Evolutionary conservation across 2,329 filamentous ascomycete species (phyloP), one percentile per base, ranked within the genome.

Genomic region (Tolypocladium tundrense): DNA sequence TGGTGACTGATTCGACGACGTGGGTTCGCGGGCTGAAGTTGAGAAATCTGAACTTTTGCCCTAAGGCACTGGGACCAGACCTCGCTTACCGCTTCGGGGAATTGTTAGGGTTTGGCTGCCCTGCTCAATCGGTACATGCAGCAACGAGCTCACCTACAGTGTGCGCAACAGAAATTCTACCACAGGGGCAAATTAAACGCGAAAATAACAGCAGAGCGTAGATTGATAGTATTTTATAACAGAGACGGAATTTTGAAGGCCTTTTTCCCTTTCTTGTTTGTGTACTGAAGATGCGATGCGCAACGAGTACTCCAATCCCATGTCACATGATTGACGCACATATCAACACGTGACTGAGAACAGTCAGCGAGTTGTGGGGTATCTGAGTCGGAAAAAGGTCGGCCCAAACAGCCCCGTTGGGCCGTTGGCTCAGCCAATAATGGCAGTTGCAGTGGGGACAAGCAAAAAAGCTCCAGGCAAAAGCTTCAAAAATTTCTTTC

Each of bases 1-100:
- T 75, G 73, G 74, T 78, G 78, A 78, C 75, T 77, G 76, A 74
- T 75, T 79, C 79, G 77, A 74, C 75, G 75, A 75, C 74, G 76
- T 78, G 73, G 71, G 72, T 74, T 73, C 71, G 73, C 72, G 71
- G 72, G 72, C 72, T 77, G 74, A 67, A 70, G 69, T 72, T 72
- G 72, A 73, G 71, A 75, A 74, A 73, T 75, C 72, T 70, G 74
- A 78, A 77, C 71, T 75, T 74, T 73, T 74, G 68, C 69, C 69
- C 70, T 69, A 73, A 73, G 70, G 70, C 62, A 62, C 63, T 62
- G 65, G 66, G 66, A 66, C 66, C 72, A 76, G 72, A 67, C 67
- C 70, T 77, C 74, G 75, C 76, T 77, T 78, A 77, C 75, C 68
- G 60, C 60, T 68, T 72, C 67, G 63, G 66, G 67, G 59, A 66